Conservation (phyloP, 768 basidiomycete genomes). For the Leucocoprinus leucothites region DNA sequence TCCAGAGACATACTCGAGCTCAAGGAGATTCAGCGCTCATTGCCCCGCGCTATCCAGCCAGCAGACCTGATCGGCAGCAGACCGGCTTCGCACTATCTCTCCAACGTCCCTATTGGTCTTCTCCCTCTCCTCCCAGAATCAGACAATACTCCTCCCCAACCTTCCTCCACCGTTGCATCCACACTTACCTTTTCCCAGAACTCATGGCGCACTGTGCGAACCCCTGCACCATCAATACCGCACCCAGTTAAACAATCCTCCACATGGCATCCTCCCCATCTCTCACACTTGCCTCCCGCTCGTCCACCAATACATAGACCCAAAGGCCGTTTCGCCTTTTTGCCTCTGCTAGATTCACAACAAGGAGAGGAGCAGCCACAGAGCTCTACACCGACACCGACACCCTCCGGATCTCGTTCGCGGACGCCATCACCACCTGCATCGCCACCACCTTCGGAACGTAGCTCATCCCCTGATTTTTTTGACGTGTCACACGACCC, state of each 20-base stretch:
- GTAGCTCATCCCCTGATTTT: conserved; percentile 10
- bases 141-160: conserved; percentile 12
- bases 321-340: conserved; percentile 16
- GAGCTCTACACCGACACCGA: not conserved
- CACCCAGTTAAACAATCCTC: not conserved
- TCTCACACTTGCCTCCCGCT: conserved; percentile 12
- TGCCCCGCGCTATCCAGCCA: conserved; percentile 56
- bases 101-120: conserved; percentile 60
- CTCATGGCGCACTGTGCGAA: conserved; percentile 12
- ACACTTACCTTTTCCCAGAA: conserved; percentile 9
- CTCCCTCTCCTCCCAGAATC: conserved; percentile 48
- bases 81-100: conserved; percentile 38
- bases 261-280: conserved; percentile 9
- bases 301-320: conserved; percentile 2
- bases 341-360: conserved; percentile 12
- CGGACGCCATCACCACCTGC: conserved; percentile 6
- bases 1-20: conserved; percentile 64
- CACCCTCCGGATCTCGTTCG: not conserved
- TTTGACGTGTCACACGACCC: conserved; percentile 27
- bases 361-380: too few relatives aligned
- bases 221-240: conserved; percentile 9
- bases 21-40: conserved; percentile 63
- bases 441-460: conserved; percentile 12
- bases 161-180: conserved; percentile 11
- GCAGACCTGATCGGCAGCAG: conserved; percentile 38